Conservation (phyloP, 306 rosid species). For the Glycyrrhiza uralensis region DNA sequence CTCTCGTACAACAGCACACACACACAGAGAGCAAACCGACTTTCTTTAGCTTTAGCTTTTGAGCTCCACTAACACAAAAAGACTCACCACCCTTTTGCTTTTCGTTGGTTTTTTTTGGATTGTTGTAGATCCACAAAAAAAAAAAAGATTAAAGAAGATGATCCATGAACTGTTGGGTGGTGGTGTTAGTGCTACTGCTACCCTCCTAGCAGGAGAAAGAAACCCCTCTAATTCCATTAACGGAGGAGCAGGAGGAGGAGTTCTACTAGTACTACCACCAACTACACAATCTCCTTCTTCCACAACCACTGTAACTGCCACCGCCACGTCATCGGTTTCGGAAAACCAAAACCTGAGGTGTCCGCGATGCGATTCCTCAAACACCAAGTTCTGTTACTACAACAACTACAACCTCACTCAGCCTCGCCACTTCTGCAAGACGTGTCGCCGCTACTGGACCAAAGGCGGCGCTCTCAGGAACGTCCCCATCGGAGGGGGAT, state of each 20-base stretch:
- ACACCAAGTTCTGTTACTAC: slow-evolving; percentile 81
- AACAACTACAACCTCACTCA: slow-evolving; percentile 76
- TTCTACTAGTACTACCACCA: slow-evolving; percentile 28
- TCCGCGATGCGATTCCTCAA: slow-evolving; percentile 41
- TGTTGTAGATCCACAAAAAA: slow-evolving; percentile 63
- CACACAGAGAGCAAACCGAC: slow-evolving; percentile 39
- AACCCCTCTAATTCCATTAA: slow-evolving; percentile 47
- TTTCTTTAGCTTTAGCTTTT: slow-evolving; percentile 52
- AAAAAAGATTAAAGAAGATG: slow-evolving; percentile 47
- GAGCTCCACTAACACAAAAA: slow-evolving; percentile 71
- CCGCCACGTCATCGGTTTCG: slow-evolving; percentile 29
- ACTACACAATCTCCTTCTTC: slow-evolving; percentile 34
- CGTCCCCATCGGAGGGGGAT: slow-evolving; percentile 33
- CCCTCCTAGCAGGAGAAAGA: slow-evolving; percentile 48
- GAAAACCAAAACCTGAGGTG: slow-evolving; percentile 73
- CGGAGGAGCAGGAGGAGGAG: slow-evolving; percentile 34
- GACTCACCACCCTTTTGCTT: slow-evolving; percentile 55
- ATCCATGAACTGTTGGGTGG: slow-evolving; percentile 89
- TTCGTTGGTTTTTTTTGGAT: slow-evolving; percentile 58
- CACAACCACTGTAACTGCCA: neutral
- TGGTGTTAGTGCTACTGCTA: slow-evolving; percentile 37
- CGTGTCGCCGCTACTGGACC: slow-evolving; percentile 91
- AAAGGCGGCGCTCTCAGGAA: slow-evolving; percentile 30
- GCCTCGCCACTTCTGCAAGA: slow-evolving; percentile 98
- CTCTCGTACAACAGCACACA: slow-evolving; percentile 23